Evolutionary conservation across 2,329 filamentous ascomycete genomes (phyloP).

Genomic region (Pseudogymnoascus pannorum): DNA sequence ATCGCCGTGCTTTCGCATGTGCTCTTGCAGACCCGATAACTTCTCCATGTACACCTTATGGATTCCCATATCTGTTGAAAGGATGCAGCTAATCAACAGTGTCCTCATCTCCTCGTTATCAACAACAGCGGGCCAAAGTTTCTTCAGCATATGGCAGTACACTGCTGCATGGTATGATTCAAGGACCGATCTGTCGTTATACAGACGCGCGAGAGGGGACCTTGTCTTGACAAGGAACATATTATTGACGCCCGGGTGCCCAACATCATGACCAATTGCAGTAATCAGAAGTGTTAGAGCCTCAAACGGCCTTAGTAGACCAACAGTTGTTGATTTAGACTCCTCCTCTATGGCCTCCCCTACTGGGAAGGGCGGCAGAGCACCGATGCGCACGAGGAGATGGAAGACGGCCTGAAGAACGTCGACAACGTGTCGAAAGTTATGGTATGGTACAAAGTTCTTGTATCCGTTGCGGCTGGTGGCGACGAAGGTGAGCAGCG

Average conservation of each 20-base stretch:
- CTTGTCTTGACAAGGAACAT: constrained; percentile 89
- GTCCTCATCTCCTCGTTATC: constrained; percentile 72
- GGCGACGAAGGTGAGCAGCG: constrained; percentile 77
- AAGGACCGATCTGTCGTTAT: constrained; percentile 93
- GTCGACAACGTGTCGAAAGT: constrained; percentile 95
- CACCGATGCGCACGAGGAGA: constrained; percentile 76
- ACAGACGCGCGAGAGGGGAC: constrained; percentile 85
- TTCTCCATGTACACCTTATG: constrained; percentile 97
- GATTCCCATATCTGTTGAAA: constrained; percentile 94
- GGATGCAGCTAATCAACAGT: constrained; percentile 93
- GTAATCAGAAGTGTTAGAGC: constrained; percentile 83
- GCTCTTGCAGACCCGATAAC: constrained; percentile 72
- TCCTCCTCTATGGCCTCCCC: constrained; percentile 19
- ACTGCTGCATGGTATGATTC: constrained; percentile 97
- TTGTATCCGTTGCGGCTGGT: constrained; percentile 94
- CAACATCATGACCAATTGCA: constrained; percentile 96
- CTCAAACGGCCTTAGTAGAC: constrained; percentile 83
- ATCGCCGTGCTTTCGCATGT: constrained; percentile 58
- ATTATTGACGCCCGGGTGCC: constrained; percentile 96
- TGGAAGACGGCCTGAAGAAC: constrained; percentile 89
- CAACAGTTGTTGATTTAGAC: constrained; percentile 51
- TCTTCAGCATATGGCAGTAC: constrained; percentile 88
- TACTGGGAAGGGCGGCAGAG: constrained; percentile 59
- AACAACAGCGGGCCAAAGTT: constrained; percentile 83
- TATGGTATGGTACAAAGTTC: constrained; percentile 92